A percentile compares a stretch with the other conserved stretches of the same genome.
These are phyloP conservation scores for Lepidium didymum DNA, from an alignment of 345 rosid species.

Conservation along the genomic window DNA sequence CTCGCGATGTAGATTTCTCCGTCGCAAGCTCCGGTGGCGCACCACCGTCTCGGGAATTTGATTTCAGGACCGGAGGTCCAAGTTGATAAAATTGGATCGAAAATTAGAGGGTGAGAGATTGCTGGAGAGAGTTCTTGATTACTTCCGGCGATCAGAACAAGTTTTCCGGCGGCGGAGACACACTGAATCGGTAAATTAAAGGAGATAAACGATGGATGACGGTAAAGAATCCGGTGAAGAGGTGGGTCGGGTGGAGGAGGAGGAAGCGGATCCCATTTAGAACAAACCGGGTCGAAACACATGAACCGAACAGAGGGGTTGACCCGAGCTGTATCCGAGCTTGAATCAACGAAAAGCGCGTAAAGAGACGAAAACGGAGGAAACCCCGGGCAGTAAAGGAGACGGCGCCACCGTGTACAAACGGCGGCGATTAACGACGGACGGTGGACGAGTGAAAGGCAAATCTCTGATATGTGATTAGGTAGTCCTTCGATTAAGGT, in stretches of 20 bases:
- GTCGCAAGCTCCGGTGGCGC: conserved; percentile 33
- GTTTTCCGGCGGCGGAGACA: conserved; percentile 32
- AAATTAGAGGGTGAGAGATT: conserved; percentile 40
- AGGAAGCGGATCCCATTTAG: conserved; percentile 39
- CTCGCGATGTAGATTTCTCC: conserved; percentile 43
- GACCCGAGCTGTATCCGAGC: neutral
- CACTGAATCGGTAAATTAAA: conserved; percentile 41
- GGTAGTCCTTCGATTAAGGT: conserved; percentile 44
- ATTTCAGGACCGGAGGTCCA: conserved; percentile 42
- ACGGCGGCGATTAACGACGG: conserved; percentile 44
- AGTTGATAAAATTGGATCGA: conserved; percentile 24
- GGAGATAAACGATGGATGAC: conserved; percentile 43
- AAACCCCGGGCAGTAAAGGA: conserved; percentile 41
- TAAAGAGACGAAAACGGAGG: conserved; percentile 43
- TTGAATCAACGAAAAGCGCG: conserved; percentile 29
- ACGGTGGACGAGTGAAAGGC: conserved; percentile 30
- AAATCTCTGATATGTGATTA: conserved; percentile 35
- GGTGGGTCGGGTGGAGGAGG: conserved; percentile 29
- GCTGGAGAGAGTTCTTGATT: conserved; percentile 35
- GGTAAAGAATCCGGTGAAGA: conserved; percentile 35
- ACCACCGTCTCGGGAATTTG: conserved; percentile 41
- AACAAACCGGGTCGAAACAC: conserved; percentile 41
- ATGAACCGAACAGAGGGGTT: conserved; percentile 21
- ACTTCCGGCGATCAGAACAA: conserved; percentile 40
- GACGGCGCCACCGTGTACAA: conserved; percentile 46